Base-by-base conservation (phyloP, 805 yeast genomes). In the Priceomyces melissophilus region DNA sequence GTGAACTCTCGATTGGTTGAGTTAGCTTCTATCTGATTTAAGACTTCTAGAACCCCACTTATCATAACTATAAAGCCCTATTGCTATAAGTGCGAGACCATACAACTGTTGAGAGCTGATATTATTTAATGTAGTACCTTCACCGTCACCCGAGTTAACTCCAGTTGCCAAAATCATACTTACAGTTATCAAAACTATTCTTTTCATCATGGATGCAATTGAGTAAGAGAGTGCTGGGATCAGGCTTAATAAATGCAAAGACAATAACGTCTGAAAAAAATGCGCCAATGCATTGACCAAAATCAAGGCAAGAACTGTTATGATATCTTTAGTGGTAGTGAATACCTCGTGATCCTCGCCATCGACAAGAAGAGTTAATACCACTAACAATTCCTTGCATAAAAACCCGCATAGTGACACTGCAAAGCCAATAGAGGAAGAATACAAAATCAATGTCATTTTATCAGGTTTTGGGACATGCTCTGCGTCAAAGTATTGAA, bases 201-300 rank as follows among this genome's bases (percentile, higher is more conserved):
- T 79, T 64, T 89, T 89, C 78, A 89, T 76, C 77, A 89, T 76
- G 32, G 87, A 81, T 2, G 96, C 96, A 42, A 89, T 82, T 2
- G 95, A 84, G 62, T 87, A 89, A 2, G 93, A 79, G 10, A 89
- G 81, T 0, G 96, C 87, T 2, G 95, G 85, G 4, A 89, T 74
- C 55, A 82, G 76, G 14, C 95, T 93, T 34, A 89, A 64, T 26
- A 89, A 69, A 63, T 85, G 87, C 61, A 86, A 87, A 11, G 95
- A 88, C 30, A 89, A 70, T 57, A 88, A 65, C 31, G 90, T 83
- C 63, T 89, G 96, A 30, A 78, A 56, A 50, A 86, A 89, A 62
- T 87, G 95, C 11, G 86, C 79, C 11, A 82, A 52, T 3, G 96
- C 93, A 57, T 87, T 85, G 3, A 82, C 50, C 11, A 81, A 44